These are phyloP conservation scores for Suhomyces vadensis DNA, from an alignment of 805 yeast genomes.

Conservation along the genomic window DNA sequence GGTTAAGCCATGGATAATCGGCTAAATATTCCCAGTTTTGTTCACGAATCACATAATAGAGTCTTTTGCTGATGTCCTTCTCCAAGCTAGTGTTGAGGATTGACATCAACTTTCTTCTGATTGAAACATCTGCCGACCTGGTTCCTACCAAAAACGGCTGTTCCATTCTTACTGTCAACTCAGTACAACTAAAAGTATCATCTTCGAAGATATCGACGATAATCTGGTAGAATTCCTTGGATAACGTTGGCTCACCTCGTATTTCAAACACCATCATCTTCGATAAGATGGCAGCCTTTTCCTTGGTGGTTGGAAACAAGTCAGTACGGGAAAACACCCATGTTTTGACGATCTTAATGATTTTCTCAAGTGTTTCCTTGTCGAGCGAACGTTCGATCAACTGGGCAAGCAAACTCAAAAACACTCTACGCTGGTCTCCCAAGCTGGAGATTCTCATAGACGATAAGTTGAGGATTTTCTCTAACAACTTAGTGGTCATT, in stretches of 20 bases:
- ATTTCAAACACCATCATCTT: constrained; percentile 93
- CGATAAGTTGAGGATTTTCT: constrained; percentile 73
- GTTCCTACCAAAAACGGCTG: constrained; percentile 96
- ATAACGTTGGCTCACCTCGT: constrained; percentile 76
- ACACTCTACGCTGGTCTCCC: constrained; percentile 91
- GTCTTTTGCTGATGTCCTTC: constrained; percentile 70
- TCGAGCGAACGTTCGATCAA: constrained; percentile 87
- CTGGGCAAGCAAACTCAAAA: constrained; percentile 82
- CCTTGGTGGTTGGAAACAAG: constrained; percentile 91
- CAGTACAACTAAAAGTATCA: constrained; percentile 74
- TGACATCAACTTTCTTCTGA: constrained; percentile 75
- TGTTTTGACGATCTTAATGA: constrained; percentile 72
- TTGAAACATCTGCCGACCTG: constrained; percentile 69
- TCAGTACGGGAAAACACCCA: constrained; percentile 90
- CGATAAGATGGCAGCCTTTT: constrained; percentile 88
- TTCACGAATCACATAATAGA: constrained; percentile 85
- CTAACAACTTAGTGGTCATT: constrained; percentile 74
- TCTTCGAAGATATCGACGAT: constrained; percentile 87
- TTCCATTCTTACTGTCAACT: constrained; percentile 90
- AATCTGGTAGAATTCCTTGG: constrained; percentile 80
- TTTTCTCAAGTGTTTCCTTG: constrained; percentile 67
- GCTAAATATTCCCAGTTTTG: constrained; percentile 97
- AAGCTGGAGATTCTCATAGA: constrained; percentile 80
- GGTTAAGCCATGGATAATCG: constrained; percentile 93
- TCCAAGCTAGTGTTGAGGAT: constrained; percentile 80